Conservation (phyloP, 192 early-diverging fungal genomes). For the Funneliformis mosseae region DNA sequence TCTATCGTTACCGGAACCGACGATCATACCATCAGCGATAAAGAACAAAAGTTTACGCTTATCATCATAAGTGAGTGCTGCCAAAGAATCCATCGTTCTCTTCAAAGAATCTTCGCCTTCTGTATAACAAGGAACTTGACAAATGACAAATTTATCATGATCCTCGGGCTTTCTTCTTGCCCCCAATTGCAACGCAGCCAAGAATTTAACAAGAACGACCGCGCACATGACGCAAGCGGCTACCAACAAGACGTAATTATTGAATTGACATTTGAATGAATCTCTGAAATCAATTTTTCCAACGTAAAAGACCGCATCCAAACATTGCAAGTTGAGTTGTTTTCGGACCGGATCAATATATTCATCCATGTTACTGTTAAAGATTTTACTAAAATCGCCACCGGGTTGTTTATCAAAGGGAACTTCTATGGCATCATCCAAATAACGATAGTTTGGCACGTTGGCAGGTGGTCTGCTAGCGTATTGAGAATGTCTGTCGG, state of each 20-base stretch:
- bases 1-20: conserved; percentile 94
- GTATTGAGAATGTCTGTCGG: background rate
- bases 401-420: conserved; percentile 61
- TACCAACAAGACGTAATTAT: conserved; percentile 83
- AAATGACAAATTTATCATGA: conserved; percentile 95
- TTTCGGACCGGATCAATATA: conserved; percentile 41
- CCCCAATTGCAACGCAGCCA: conserved; percentile 77
- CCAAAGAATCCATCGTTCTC: conserved; percentile 83
- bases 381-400: conserved; percentile 57
- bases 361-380: conserved; percentile 43
- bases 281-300: conserved; percentile 81
- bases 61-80: conserved; percentile 78
- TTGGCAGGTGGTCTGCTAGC: conserved; percentile 39
- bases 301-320: conserved; percentile 82
- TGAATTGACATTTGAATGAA: conserved; percentile 75
- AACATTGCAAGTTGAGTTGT: conserved; percentile 59
- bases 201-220: conserved; percentile 82
- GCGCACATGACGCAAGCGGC: conserved; percentile 74
- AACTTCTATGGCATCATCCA: conserved; percentile 59
- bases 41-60: conserved; percentile 88
- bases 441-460: conserved; percentile 57
- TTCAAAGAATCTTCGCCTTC: conserved; percentile 85
- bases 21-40: conserved; percentile 90
- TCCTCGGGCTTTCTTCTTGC: conserved; percentile 76
- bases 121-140: conserved; percentile 94